Evolutionary conservation across 2,329 filamentous ascomycete genomes (phyloP), one percentile per base, ranked within the genome.

Genomic region (Drechslerella coelobrocha): DNA sequence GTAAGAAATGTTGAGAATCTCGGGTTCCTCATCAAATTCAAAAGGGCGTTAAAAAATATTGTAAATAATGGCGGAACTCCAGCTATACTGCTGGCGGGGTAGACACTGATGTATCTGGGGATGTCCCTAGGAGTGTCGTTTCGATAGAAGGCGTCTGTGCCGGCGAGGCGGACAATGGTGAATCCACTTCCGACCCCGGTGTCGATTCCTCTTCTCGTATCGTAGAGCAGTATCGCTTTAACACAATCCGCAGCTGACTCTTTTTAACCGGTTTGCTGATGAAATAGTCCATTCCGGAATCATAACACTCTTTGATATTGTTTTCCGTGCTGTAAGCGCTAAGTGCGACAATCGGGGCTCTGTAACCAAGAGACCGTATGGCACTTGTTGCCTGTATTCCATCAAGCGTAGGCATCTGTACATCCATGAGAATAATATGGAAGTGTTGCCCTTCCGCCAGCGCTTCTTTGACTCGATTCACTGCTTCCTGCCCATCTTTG

Each of bases 391-490:
- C 92, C 77, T 96, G 89, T 23, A 97, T 81, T 1, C 92, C 92
- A 76, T 96, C 92, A 12, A 97, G 84, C 73, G 94, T 95, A 2
- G 92, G 92, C 92, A 97, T 97, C 75, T 86, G 91, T 6, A 96
- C 89, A 76, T 97, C 92, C 92, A 96, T 97, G 77, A 96, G 94
- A 73, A 97, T 93, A 24, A 97, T 83, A 74, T 96, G 91, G 77
- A 93, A 96, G 1, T 84, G 84, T 60, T 84, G 83, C 56, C 88
- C 84, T 26, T 84, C 84, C 53, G 88, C 86, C 89, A 96, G 94
- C 73, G 87, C 89, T 14, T 86, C 86, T 77, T 91, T 92, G 73
- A 96, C 92, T 26, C 89, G 82, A 72, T 96, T 91, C 68, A 92
- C 90, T 0, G 92, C 92, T 79, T 96, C 90, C 78, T 95, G 90